phyloP scores from a whole-genome alignment of 495 filamentous ascomycete genomes.

The Hypomontagnella monticulosa region DNA sequence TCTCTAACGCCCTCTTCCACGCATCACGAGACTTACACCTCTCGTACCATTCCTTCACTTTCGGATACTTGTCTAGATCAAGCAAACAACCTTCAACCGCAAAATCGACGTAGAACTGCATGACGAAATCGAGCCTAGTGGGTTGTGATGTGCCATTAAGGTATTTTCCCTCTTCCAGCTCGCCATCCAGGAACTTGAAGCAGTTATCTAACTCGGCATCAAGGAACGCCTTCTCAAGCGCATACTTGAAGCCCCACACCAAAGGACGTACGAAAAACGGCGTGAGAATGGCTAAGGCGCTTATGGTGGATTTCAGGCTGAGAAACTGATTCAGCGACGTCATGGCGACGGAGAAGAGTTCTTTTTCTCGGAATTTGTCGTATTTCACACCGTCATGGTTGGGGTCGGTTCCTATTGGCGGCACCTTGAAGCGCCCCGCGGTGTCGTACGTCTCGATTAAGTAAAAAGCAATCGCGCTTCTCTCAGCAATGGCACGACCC shows the following conservation, averaged over 20 bases:
- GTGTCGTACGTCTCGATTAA: constrained; percentile 43
- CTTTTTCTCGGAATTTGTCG: constrained; percentile 39
- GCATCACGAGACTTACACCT: constrained; percentile 35
- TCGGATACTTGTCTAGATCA: constrained; percentile 39
- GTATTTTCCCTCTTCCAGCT: constrained; percentile 25
- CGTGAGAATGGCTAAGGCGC: neutral
- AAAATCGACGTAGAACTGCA: constrained; percentile 35
- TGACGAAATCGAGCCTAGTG: constrained; percentile 35
- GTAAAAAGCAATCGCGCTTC: constrained; percentile 39
- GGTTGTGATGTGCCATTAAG: constrained; percentile 28
- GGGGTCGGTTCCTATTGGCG: neutral
- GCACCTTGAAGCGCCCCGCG: constrained; percentile 31
- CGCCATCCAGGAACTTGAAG: constrained; percentile 14
- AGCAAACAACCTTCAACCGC: constrained; percentile 26
- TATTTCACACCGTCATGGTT: constrained; percentile 8
- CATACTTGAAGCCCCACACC: neutral
- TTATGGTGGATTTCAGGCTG: constrained; percentile 7
- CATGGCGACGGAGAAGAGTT: constrained; percentile 21
- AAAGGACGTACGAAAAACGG: constrained; percentile 19
- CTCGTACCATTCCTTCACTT: constrained; percentile 39
- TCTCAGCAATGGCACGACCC: constrained; percentile 37
- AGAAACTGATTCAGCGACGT: constrained; percentile 19
- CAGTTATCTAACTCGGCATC: constrained; percentile 10
- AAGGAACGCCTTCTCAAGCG: constrained; percentile 1
- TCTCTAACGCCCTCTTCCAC: constrained; percentile 42